Base-by-base conservation (phyloP, 208 protist species). In the Leishmania braziliensis region DNA sequence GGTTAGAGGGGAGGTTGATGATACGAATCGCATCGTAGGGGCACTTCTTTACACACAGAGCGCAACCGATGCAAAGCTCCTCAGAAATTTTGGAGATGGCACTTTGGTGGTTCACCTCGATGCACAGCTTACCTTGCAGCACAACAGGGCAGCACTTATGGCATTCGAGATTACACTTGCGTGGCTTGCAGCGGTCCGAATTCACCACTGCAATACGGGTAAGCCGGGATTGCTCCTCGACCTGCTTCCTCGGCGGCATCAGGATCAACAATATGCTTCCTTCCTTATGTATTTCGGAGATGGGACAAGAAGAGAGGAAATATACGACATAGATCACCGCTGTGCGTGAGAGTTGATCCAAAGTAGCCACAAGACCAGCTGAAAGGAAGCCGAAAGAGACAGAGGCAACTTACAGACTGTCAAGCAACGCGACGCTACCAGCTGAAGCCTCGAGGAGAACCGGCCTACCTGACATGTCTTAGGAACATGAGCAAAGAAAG, bases 41-140 rank as follows among this genome's bases (percentile, higher is more conserved):
- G 88, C 99, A 99, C 84, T 99, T 99, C 92, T 99, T 99, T 5
- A 99, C 97, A 88, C 99, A 99, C 81, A 99, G 99, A 87, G 98
- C 99, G 91, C 99, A 99, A 84, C 99, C 99, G 83, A 99, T 99
- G 92, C 99, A 99, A 26, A 99, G 92, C 75, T 98, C 95, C 87
- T 99, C 99, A 1, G 99, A 99, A 74, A 99, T 99, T 65, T 89
- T 96, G 16, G 98, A 94, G 62, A 98, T 90, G 85, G 99, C 99
- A 77, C 86, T 89, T 26, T 95, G 97, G 65, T 95, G 89, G 5
- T 85, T 91, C n/a, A 99, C 99, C 78, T 99, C 99, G 84, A 99
- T 99, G 91, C 99, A 99, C 39, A 99, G 90, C 85, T 99, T 99
- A 69, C 99, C 99, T 87, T 96, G 92, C 79, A 99, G 95, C 39